Base-by-base conservation (phyloP, 2,329 filamentous ascomycete species). In the Aureobasidium sp. region DNA sequence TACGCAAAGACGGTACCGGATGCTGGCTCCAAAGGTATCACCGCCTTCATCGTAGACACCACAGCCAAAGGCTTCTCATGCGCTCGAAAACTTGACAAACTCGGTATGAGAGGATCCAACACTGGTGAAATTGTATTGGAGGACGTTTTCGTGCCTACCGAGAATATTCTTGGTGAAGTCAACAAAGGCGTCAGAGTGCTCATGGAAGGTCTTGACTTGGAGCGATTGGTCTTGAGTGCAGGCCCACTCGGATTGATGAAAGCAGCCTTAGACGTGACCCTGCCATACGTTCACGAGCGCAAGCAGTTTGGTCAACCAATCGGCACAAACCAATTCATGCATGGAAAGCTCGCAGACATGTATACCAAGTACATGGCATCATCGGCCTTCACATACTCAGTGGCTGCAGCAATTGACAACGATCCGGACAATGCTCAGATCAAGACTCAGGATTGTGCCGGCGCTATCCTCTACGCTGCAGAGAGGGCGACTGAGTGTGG, bases 21-120 rank as follows among this genome's bases (percentile, higher is more conserved):
- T 14, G 86, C 84, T 64, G 91, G 80, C 1, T 90, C 88, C 66
- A 96, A 93, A 77, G 94, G 94, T 62, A 96, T 99, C 73, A 96
- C 93, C 0, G 93, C 93, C 8, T 97, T 97, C 77, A 82, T 99
- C 37, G 89, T 97, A 42, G 87, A 95, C 68, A 85, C 82, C 3
- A 79, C 82, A 39, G 79, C 82, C 39, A 76, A 85, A 40, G 93
- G 94, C 47, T 97, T 97, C 79, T 88, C 85, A 65, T 92, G 91
- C 69, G 86, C 91, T 7, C 83, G 90, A 65, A 97, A 97, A 77
- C 85, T 97, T 19, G 93, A 97, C 80, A 97, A 99, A 78, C 88
- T 99, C 75, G 94, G 94, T 67, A 99, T 99, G 94, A 85, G 94
- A 62, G 94, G 94, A 63, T 94, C 89, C 68, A 97, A 97, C 76